Evolutionary conservation across 192 early-diverging fungal species (phyloP).

Genomic region (Lobosporangium transversale): DNA sequence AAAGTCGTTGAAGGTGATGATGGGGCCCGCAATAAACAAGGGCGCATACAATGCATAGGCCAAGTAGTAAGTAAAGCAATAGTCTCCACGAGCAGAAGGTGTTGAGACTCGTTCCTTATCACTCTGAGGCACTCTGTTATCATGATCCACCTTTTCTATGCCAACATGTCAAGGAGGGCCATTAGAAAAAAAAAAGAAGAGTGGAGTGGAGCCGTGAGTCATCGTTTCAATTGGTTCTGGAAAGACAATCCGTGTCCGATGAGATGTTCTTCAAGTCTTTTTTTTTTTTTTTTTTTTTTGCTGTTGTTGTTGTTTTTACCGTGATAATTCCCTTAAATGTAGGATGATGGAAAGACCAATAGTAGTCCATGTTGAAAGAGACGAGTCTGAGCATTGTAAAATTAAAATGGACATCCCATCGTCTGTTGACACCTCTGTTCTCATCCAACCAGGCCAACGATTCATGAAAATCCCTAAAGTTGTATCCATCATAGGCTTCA

Average conservation of each 20-base stretch:
- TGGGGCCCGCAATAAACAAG: constrained; percentile 93
- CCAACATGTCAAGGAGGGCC: not conserved
- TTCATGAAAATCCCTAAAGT: constrained; percentile 63
- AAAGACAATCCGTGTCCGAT: too few relatives aligned
- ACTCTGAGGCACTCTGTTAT: constrained; percentile 37
- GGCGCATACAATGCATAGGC: constrained; percentile 90
- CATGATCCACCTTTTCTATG: constrained; percentile 53
- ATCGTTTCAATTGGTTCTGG: too few relatives aligned
- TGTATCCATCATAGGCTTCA: constrained; percentile 79
- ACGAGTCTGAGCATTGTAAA: constrained; percentile 90
- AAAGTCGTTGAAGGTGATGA: constrained; percentile 95
- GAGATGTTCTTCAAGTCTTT: too few relatives aligned
- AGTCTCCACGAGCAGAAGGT: constrained; percentile 71
- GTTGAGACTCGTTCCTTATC: constrained; percentile 69
- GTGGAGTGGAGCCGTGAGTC: too few relatives aligned
- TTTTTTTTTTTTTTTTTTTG: not conserved
- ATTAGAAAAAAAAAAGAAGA: constrained; percentile 2
- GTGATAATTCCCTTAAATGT: constrained; percentile 13
- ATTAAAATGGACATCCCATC: constrained; percentile 94
- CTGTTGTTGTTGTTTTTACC: not conserved
- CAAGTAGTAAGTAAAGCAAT: constrained; percentile 82
- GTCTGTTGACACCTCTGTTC: constrained; percentile 71
- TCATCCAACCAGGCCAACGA: constrained; percentile 75
- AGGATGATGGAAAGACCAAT: constrained; percentile 78
- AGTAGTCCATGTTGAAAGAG: constrained; percentile 94